Base-by-base conservation (phyloP, 2,329 filamentous ascomycete genomes). In the Fusarium torreyae region DNA sequence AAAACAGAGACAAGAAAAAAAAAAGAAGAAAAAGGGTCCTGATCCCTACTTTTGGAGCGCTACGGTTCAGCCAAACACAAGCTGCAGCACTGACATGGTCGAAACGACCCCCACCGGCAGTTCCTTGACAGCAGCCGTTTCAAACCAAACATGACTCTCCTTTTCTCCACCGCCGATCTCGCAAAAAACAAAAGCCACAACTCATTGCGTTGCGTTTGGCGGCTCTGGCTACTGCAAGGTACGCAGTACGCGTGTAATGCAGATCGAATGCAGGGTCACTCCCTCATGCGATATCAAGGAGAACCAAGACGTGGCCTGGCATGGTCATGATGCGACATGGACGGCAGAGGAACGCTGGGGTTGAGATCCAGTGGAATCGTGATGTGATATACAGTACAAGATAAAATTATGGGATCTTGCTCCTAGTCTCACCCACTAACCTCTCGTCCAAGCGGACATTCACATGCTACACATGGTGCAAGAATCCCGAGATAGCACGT, bases 81-180 rank as follows among this genome's bases (percentile, higher is more conserved):
- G 45, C 50, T 28, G 38, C 42, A 48, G 14, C 31, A 10, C 33
- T 56, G 44, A 49, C 53, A 56, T 56, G 22, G 40, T 31, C 15
- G 31, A 22, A 20, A 51, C 28, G 28, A 28, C 50, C 45, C 38
- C 66, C 66, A 42, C 54, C 39, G 18, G 11, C 24, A 58, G 15
- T 45, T 63, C 66, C 52, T 57, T 46, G 48, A 66, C 56, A 57
- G 53, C 39, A 46, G 45, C 33, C 14, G 66, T 69, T 69, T 69
- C 66, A 67, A 55, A 51, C 57, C 44, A 36, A 38, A 48, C 59
- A 7, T 28, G 22, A 26, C 28, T 51, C 36, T 40, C 43, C 28
- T 66, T 28, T 52, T 69, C 40, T 66, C 61, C 66, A 66, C 66
- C 49, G 22, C 48, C 63, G 39, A 52, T 39, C 51, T 24, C 48